Conservation (phyloP, 2,329 filamentous ascomycete genomes). For the Ophiostoma piceae region DNA sequence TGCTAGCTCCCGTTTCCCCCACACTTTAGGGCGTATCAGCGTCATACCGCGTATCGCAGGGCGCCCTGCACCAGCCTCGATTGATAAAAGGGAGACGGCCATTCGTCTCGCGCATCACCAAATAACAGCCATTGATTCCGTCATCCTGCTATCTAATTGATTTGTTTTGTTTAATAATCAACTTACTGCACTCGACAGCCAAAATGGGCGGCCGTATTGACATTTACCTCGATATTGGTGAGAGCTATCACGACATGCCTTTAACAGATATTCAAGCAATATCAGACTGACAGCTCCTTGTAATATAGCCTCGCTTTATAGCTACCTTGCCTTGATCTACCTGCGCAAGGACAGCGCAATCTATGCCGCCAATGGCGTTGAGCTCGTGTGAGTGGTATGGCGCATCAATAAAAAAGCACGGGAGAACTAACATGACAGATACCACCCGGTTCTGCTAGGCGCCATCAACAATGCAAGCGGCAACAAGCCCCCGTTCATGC, state of each 20-base stretch:
- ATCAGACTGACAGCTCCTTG: slow-evolving; percentile 13
- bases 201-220: slow-evolving; percentile 28
- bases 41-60: not conserved
- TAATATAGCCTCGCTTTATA: slow-evolving; percentile 57
- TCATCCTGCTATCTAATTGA: not conserved
- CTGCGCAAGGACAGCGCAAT: slow-evolving; percentile 51
- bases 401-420: not conserved
- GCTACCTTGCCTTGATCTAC: slow-evolving; percentile 53
- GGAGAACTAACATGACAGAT: slow-evolving; percentile 33
- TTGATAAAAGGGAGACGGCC: not conserved
- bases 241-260: slow-evolving; percentile 25
- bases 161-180: not conserved
- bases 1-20: slow-evolving; percentile 2
- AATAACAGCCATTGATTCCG: not conserved
- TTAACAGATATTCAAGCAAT: no score
- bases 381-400: slow-evolving; percentile 48
- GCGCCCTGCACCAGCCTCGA: not conserved
- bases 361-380: slow-evolving; percentile 54
- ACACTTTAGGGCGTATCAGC: not conserved
- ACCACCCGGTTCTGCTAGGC: slow-evolving; percentile 67
- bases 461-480: slow-evolving; percentile 58
- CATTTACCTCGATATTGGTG: slow-evolving; percentile 62
- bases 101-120: not conserved
- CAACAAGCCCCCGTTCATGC: slow-evolving; percentile 69
- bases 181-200: not conserved